A percentile compares a stretch with the other conserved stretches of the same genome.
These are phyloP conservation scores for Yamagishiella unicocca DNA, from an alignment of 139 green algal genomes.

Conservation along the genomic window DNA sequence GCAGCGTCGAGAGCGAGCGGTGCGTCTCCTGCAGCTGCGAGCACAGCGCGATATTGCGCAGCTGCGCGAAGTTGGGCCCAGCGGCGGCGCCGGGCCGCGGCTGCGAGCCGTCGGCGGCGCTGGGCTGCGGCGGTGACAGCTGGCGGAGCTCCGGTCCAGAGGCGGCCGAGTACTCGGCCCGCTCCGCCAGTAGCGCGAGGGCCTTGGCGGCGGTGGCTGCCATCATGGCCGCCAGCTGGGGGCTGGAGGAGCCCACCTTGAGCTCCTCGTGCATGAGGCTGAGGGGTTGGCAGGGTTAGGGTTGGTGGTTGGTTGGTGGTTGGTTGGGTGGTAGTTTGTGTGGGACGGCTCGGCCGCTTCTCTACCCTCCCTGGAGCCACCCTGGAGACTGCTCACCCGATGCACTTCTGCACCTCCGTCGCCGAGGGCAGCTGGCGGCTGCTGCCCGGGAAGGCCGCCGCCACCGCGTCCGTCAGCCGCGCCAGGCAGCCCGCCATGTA, in stretches of 20 bases:
- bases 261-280: slow-evolving; percentile 90
- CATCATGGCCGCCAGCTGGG: slow-evolving; percentile 65
- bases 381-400: slow-evolving; percentile 73
- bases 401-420: slow-evolving; percentile 87
- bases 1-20: slow-evolving; percentile 54
- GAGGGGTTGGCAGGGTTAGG: background rate
- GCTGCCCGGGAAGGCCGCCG: slow-evolving; percentile 79
- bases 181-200: slow-evolving; percentile 66
- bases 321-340: no score
- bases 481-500: slow-evolving; percentile 81
- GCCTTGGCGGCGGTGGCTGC: slow-evolving; percentile 62
- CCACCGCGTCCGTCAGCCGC: slow-evolving; percentile 82
- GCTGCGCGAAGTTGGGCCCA: slow-evolving; percentile 72
- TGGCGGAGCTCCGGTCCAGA: slow-evolving; percentile 72
- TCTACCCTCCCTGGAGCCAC: no score
- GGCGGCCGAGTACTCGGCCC: slow-evolving; percentile 81
- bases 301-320: no score
- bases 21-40: slow-evolving; percentile 88
- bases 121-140: slow-evolving; percentile 17
- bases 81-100: slow-evolving; percentile 19
- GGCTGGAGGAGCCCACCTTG: slow-evolving; percentile 69
- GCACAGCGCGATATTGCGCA: slow-evolving; percentile 88
- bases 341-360: no score
- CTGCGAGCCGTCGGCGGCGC: slow-evolving; percentile 36
- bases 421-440: slow-evolving; percentile 69